phyloP scores from a whole-genome alignment of 345 rosid genomes.

The Eucalyptus sp. region DNA sequence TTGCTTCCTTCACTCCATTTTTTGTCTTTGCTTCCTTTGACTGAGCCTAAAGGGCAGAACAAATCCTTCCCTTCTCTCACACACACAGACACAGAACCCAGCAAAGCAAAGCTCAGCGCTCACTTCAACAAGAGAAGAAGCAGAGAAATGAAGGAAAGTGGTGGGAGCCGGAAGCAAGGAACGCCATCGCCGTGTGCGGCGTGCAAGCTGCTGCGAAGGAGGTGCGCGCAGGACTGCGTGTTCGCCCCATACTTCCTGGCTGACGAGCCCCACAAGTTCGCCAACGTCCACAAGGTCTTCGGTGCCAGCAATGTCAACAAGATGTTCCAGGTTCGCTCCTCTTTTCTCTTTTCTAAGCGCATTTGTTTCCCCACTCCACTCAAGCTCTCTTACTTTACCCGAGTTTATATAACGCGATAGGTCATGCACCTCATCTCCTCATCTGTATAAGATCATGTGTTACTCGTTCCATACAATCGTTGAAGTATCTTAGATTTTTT shows the following conservation, averaged over 20 bases:
- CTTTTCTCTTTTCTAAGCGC: neutral
- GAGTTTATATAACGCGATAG: neutral
- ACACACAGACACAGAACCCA: neutral
- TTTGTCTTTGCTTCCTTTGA: too few relatives aligned
- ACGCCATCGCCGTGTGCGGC: slow-evolving; percentile 75
- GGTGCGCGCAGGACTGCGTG: slow-evolving; percentile 74
- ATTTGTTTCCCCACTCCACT: neutral
- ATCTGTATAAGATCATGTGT: neutral
- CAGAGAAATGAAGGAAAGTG: neutral
- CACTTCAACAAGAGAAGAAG: neutral
- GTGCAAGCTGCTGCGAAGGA: slow-evolving; percentile 76
- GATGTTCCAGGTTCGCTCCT: slow-evolving; percentile 65
- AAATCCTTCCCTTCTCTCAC: too few relatives aligned
- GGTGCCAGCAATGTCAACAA: slow-evolving; percentile 93
- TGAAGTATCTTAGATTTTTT: neutral
- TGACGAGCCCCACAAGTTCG: slow-evolving; percentile 79
- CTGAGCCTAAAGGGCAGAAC: too few relatives aligned
- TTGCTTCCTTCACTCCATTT: neutral
- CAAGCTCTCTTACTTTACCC: neutral
- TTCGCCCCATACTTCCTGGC: slow-evolving; percentile 92
- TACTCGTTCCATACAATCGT: neutral
- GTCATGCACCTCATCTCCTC: neutral
- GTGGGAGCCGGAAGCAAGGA: slow-evolving; percentile 21
- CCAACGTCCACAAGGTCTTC: slow-evolving; percentile 79
- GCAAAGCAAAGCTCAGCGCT: neutral